Conservation (phyloP, 2,329 filamentous ascomycete genomes). For the Pseudogymnoascus sp. region DNA sequence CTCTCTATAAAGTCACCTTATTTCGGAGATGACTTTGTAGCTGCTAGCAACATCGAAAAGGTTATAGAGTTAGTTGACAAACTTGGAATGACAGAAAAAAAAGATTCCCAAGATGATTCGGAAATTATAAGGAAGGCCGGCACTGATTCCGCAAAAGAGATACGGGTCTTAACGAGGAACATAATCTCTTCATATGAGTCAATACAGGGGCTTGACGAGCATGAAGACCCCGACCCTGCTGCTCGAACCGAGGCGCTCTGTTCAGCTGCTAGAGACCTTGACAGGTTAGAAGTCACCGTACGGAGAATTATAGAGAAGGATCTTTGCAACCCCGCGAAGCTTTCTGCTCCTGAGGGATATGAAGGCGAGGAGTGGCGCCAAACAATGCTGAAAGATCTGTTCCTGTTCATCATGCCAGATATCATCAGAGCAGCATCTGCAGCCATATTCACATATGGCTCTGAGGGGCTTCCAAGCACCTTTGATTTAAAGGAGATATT, state of each 20-base stretch:
- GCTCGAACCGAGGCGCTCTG: background rate
- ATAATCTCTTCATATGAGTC: conserved; percentile 1
- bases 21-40: background rate
- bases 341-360: background rate
- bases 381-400: background rate
- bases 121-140: background rate
- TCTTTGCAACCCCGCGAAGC: background rate
- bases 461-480: background rate
- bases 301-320: background rate
- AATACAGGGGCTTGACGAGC: background rate
- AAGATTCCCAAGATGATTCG: too few species aligned
- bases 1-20: background rate
- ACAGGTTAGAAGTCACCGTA: background rate
- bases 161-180: background rate
- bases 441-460: conserved; percentile 3
- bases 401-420: background rate
- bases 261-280: background rate
- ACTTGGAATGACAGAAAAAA: background rate
- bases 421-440: background rate
- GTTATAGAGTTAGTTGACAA: background rate
- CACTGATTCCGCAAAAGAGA: background rate
- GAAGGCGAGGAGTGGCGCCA: background rate
- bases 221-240: background rate
- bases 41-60: background rate
- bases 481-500: background rate